Percentiles rank a stretch among this genome's conserved stretches.
Evolutionary conservation across 345 rosid species (phyloP).

Genomic region (Lepidium aucheri): DNA sequence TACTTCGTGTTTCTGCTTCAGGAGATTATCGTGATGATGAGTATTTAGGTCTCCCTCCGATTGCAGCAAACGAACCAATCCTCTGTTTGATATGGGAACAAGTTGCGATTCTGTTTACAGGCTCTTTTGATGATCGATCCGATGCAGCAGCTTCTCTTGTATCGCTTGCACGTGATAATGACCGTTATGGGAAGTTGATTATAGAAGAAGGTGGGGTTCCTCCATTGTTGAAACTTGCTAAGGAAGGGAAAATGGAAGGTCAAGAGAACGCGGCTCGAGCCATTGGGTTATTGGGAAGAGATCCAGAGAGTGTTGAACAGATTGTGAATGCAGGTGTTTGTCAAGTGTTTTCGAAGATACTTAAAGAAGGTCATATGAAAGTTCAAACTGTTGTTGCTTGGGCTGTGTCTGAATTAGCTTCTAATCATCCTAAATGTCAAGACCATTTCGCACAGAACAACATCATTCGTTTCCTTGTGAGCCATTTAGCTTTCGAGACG

Average conservation of each 20-base stretch:
- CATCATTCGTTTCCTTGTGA: slow-evolving; percentile 63
- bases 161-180: slow-evolving; percentile 74
- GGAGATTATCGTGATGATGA: slow-evolving; percentile 52
- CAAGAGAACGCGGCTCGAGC: slow-evolving; percentile 84
- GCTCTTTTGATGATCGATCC: slow-evolving; percentile 48
- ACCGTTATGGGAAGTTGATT: slow-evolving; percentile 61
- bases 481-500: slow-evolving; percentile 84
- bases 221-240: slow-evolving; percentile 63
- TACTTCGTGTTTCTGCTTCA: slow-evolving; percentile 57
- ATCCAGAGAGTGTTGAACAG: slow-evolving; percentile 69
- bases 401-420: slow-evolving; percentile 67
- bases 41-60: slow-evolving; percentile 70
- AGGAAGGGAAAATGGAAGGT: slow-evolving; percentile 68
- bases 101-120: slow-evolving; percentile 60
- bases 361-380: slow-evolving; percentile 77
- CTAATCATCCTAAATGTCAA: slow-evolving; percentile 54
- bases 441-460: slow-evolving; percentile 71
- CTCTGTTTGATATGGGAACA: slow-evolving; percentile 85
- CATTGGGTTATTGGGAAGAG: slow-evolving; percentile 63
- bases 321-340: slow-evolving; percentile 71
- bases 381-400: slow-evolving; percentile 65
- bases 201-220: slow-evolving; percentile 89
- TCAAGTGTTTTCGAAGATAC: slow-evolving; percentile 64
- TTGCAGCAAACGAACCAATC: slow-evolving; percentile 82
- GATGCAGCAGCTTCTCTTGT: slow-evolving; percentile 79